phyloP scores from a whole-genome alignment of 768 basidiomycete genomes.

The Boletus vinaceobasis region DNA sequence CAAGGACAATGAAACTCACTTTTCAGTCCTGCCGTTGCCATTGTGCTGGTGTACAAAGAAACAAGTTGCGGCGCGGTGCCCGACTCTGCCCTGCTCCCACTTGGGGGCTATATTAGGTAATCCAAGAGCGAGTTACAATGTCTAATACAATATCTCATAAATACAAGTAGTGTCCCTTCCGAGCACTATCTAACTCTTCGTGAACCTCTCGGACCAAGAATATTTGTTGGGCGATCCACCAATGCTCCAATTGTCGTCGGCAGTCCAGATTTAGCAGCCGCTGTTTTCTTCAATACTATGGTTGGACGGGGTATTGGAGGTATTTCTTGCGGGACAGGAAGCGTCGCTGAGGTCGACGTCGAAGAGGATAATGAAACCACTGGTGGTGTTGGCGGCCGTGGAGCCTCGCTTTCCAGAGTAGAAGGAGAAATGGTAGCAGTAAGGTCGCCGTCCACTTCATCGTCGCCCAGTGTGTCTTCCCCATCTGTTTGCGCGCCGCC shows the following conservation, averaged over 20 bases:
- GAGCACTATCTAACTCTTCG: slow-evolving; percentile 25
- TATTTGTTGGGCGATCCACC: slow-evolving; percentile 34
- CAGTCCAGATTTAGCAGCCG: slow-evolving; percentile 19
- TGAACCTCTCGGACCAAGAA: slow-evolving; percentile 32
- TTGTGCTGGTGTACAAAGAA: slow-evolving; percentile 22
- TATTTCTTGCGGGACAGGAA: slow-evolving; percentile 18
- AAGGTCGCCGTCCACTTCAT: slow-evolving; percentile 15
- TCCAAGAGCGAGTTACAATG: slow-evolving; percentile 1
- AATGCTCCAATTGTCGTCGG: slow-evolving; percentile 25
- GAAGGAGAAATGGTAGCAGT: slow-evolving; percentile 18
- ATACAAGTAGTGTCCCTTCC: slow-evolving; percentile 7
- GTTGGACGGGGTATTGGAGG: slow-evolving; percentile 3
- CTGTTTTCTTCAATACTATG: slow-evolving; percentile 21
- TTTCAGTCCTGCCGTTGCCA: slow-evolving; percentile 68
- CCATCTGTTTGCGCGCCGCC: slow-evolving; percentile 18
- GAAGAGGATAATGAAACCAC: slow-evolving; percentile 37
- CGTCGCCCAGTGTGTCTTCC: slow-evolving; percentile 19
- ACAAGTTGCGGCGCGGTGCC: slow-evolving; percentile 2
- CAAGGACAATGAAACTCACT: slow-evolving; percentile 42
- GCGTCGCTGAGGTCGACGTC: slow-evolving; percentile 36
- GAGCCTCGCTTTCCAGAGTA: neutral
- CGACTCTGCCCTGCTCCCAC: neutral
- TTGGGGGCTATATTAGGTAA: slow-evolving; percentile 22
- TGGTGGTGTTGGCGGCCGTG: slow-evolving; percentile 20
- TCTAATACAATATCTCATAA: slow-evolving; percentile 4